Percentiles rank a stretch among this genome's conserved stretches.
Evolutionary conservation across 2,329 filamentous ascomycete genomes (phyloP).

Genomic region (Clarireedia monteithiana): DNA sequence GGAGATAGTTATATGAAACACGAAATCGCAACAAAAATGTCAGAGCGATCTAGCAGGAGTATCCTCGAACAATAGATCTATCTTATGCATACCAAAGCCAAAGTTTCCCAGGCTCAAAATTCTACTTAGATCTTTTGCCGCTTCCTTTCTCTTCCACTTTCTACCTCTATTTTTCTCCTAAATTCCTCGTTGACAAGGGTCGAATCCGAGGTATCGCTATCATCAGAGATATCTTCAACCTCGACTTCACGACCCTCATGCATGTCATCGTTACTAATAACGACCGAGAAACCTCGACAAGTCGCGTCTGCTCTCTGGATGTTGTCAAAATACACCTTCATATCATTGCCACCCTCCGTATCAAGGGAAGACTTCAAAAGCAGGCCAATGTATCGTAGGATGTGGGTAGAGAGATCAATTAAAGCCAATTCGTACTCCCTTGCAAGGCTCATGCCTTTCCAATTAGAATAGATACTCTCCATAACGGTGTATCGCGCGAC

Average conservation of each 20-base stretch:
- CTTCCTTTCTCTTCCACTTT: not conserved
- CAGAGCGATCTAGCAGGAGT: too few species aligned
- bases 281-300: not conserved
- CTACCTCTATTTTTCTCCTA: not conserved
- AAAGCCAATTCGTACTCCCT: slow-evolving; percentile 3
- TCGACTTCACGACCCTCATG: not conserved
- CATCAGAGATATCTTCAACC: not conserved
- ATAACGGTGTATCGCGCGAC: slow-evolving; percentile 15
- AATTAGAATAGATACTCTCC: slow-evolving; percentile 14
- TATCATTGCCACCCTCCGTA: not conserved
- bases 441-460: slow-evolving; percentile 9
- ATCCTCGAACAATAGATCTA: too few species aligned
- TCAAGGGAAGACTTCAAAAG: not conserved
- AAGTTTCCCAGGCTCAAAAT: not conserved
- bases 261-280: not conserved
- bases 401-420: slow-evolving; percentile 3
- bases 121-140: not conserved
- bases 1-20: too few species aligned
- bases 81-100: too few species aligned
- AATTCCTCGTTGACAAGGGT: not conserved
- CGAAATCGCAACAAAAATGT: too few species aligned
- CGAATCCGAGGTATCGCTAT: not conserved
- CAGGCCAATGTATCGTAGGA: slow-evolving; percentile 2
- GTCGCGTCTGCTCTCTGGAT: not conserved
- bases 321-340: not conserved